A percentile compares a stretch with the other conserved stretches of the same genome.
These are phyloP conservation scores for Nadsonia starkeyi-henricii DNA, from an alignment of 1,139 yeast genomes.

Conservation along the genomic window DNA sequence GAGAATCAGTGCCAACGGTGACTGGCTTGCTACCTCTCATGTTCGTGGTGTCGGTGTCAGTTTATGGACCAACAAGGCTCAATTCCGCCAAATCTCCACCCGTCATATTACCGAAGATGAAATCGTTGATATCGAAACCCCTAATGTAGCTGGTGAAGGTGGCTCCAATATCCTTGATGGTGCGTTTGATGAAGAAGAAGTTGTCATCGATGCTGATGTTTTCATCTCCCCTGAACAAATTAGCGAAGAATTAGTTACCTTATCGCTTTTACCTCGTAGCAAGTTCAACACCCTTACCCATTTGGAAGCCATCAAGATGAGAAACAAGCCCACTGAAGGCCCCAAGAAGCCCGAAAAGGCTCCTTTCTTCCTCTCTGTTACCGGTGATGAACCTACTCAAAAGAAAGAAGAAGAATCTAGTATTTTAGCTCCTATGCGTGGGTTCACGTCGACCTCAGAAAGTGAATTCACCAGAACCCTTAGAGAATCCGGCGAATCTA, in stretches of 20 bases:
- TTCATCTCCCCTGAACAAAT: constrained; percentile 58
- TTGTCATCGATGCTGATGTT: constrained; percentile 19
- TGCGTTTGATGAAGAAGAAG: constrained; percentile 37
- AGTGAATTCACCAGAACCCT: constrained; percentile 59
- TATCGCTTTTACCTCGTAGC: constrained; percentile 62
- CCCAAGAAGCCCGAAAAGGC: constrained; percentile 75
- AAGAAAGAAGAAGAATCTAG: constrained; percentile 8
- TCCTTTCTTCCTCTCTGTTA: constrained; percentile 63
- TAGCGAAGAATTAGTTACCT: constrained; percentile 47
- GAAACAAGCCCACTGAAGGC: constrained; percentile 84
- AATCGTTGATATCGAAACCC: constrained; percentile 42
- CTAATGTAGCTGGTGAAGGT: constrained; percentile 76
- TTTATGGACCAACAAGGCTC: constrained; percentile 86
- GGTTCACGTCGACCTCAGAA: constrained; percentile 33
- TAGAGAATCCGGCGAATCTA: constrained; percentile 33
- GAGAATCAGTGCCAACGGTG: constrained; percentile 78
- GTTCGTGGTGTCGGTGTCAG: constrained; percentile 82
- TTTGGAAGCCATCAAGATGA: constrained; percentile 66
- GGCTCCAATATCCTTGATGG: constrained; percentile 64
- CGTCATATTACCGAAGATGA: constrained; percentile 48
- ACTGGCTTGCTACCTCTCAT: constrained; percentile 85
- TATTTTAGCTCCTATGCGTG: constrained; percentile 10
- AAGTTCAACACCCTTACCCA: constrained; percentile 70
- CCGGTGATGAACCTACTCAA: constrained; percentile 39
- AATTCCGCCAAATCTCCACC: constrained; percentile 54